Evolutionary conservation across 495 filamentous ascomycete genomes (phyloP).

Genomic region (Lepraria neglecta): DNA sequence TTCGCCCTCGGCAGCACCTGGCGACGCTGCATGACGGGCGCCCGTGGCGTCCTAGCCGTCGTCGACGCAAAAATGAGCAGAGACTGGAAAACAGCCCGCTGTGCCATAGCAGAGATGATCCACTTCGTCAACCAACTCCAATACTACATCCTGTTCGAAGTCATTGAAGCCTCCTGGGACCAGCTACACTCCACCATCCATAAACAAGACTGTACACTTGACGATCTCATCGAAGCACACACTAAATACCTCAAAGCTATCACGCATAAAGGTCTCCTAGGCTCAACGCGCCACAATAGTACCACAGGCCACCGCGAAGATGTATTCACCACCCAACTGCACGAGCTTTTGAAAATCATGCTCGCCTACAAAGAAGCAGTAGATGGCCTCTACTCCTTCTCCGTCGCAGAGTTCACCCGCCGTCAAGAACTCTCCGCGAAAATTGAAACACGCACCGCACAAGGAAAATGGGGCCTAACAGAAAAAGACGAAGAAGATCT

Average conservation of each 20-base stretch:
- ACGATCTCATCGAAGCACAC: slow-evolving; percentile 91
- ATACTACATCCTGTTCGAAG: slow-evolving; percentile 96
- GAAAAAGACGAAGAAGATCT: slow-evolving; percentile 39
- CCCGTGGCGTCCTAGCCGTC: slow-evolving; percentile 79
- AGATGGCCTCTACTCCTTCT: slow-evolving; percentile 89
- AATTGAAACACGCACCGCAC: slow-evolving; percentile 57
- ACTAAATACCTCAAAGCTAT: slow-evolving; percentile 84
- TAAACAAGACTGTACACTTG: slow-evolving; percentile 80
- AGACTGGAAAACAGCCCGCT: slow-evolving; percentile 86
- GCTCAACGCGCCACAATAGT: slow-evolving; percentile 48
- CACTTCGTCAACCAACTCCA: slow-evolving; percentile 96
- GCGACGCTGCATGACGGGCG: slow-evolving; percentile 94
- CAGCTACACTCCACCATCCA: slow-evolving; percentile 72
- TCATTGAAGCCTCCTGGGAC: slow-evolving; percentile 92
- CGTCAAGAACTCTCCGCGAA: slow-evolving; percentile 77
- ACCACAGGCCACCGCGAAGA: slow-evolving; percentile 52
- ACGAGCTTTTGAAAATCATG: slow-evolving; percentile 91
- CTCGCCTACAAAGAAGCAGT: slow-evolving; percentile 88
- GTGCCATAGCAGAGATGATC: slow-evolving; percentile 91
- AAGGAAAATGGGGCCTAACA: slow-evolving; percentile 55
- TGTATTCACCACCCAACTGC: slow-evolving; percentile 83
- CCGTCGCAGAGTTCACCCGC: slow-evolving; percentile 84
- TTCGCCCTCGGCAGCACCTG: slow-evolving; percentile 86
- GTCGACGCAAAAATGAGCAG: slow-evolving; percentile 67
- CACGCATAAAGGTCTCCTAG: slow-evolving; percentile 92